Evolutionary conservation across 1,284 basidiomycete species (phyloP), one percentile per base, ranked within the genome.

Genomic region (Serendipita sp.): DNA sequence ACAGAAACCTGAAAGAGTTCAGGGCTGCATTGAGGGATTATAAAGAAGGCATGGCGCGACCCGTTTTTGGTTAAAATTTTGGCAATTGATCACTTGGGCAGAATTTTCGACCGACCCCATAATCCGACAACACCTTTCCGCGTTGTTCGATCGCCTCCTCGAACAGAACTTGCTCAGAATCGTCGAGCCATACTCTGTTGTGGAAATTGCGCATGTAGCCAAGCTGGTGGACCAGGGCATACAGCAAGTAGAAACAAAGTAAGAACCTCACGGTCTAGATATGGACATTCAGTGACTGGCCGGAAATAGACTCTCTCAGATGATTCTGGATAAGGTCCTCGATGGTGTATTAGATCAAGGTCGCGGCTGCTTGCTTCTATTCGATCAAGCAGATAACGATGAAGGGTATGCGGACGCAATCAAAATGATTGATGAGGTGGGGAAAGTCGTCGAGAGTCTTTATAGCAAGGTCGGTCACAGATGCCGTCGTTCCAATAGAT

Each of bases 321-420:
- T 99, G 95, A 98, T 99, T 67, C 77, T 99, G 47, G 95, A 99
- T 74, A 94, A 95, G 70, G 84, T 94, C 0, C 84, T 99, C 69
- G 83, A 92, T 67, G 95, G 95, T 3, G 93, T 98, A 2, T 77
- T 99, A 26, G 95, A 98, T 72, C 95, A 98, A 73, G 93, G 92
- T 17, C 83, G 90, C 0, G 94, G 94, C 0, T 96, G 93, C 70
- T 75, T 98, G 60, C 78, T 97, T 60, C 85, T 98, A 17, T 97
- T 88, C 69, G 92, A 97, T 64, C 79, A 91, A 71, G 82, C 83
- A 0, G 85, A 88, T 68, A 82, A 84, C 6, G 92, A 96, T 73
- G 91, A 91, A 69, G 67, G 87, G 77, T 30, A 22, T 32, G 53
- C 53, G 12, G 53, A 58, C 32, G 53, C 53, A 10, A 58, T 58